A percentile compares a stretch with the other conserved stretches of the same genome.
Evolutionary conservation across 1,284 basidiomycete species (phyloP).

Genomic region (Tilletia caries): DNA sequence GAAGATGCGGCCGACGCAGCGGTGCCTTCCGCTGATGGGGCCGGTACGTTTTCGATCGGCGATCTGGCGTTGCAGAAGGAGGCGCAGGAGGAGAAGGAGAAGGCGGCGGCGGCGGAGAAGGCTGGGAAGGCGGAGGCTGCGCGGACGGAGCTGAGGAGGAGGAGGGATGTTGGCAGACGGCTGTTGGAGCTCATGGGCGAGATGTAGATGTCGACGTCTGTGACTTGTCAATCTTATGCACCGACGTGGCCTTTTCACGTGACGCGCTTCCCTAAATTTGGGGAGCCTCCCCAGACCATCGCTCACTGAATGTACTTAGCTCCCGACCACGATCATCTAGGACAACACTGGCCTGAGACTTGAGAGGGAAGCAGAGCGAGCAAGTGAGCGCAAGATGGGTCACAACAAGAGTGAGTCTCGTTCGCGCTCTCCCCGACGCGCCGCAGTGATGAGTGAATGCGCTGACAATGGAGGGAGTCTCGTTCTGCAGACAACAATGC

Average conservation of each 20-base stretch:
- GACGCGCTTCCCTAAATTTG: no score
- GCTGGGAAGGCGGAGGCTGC: background rate
- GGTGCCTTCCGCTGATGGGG: no score
- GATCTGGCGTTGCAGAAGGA: constrained; percentile 7
- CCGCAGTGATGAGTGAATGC: background rate
- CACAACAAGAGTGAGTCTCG: constrained; percentile 13
- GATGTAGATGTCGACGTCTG: background rate
- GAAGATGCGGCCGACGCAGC: background rate
- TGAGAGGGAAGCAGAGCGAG: no score
- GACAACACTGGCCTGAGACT: no score
- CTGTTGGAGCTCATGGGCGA: constrained; percentile 9
- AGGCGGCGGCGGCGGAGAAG: background rate
- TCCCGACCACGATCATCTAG: no score
- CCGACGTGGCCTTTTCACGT: no score
- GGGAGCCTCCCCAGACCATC: no score
- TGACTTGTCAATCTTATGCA: background rate
- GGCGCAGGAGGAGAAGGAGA: background rate
- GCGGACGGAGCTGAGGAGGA: background rate
- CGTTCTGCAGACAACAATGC: constrained; percentile 28
- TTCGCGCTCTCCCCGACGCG: background rate
- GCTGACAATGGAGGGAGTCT: no score
- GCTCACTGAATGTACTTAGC: no score
- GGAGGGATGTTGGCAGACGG: background rate
- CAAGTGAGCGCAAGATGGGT: constrained; percentile 5
- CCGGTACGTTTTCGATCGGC: background rate